A percentile compares a stretch with the other conserved stretches of the same genome.
Evolutionary conservation across 2,329 filamentous ascomycete genomes (phyloP).

Genomic region (Alternaria dauci): DNA sequence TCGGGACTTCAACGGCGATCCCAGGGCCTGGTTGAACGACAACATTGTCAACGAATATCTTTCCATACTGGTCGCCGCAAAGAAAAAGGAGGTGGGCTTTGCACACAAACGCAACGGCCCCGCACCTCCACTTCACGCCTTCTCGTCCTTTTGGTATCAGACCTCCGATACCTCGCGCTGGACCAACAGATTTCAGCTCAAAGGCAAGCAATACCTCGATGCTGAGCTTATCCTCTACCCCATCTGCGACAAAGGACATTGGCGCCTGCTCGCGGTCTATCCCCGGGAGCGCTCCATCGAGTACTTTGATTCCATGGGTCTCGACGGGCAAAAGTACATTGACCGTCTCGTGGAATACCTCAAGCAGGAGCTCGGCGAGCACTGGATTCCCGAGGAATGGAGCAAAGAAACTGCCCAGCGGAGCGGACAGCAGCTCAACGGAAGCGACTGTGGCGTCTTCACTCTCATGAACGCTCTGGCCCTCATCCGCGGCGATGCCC

Average conservation of each 20-base stretch:
- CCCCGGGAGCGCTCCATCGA: slow-evolving; percentile 68
- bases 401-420: slow-evolving; percentile 56
- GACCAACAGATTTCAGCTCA: slow-evolving; percentile 50
- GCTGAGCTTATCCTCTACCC: slow-evolving; percentile 75
- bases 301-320: slow-evolving; percentile 73
- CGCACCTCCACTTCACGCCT: slow-evolving; percentile 68
- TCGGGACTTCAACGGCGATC: slow-evolving; percentile 42
- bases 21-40: slow-evolving; percentile 76
- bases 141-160: slow-evolving; percentile 73
- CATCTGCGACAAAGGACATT: slow-evolving; percentile 70
- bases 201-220: slow-evolving; percentile 65
- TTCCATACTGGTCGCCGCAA: slow-evolving; percentile 65
- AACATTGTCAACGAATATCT: slow-evolving; percentile 76
- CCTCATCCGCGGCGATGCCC: slow-evolving; percentile 53
- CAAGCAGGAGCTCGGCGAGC: slow-evolving; percentile 63
- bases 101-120: slow-evolving; percentile 63
- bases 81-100: slow-evolving; percentile 65
- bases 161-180: slow-evolving; percentile 60
- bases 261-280: slow-evolving; percentile 75
- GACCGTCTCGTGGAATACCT: slow-evolving; percentile 61
- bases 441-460: slow-evolving; percentile 80
- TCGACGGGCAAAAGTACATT: slow-evolving; percentile 47
- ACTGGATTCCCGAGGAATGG: slow-evolving; percentile 69
- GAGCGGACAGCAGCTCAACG: slow-evolving; percentile 68
- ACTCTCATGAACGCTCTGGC: slow-evolving; percentile 77